Conservation (phyloP, 1,284 basidiomycete species). For the Ceratobasidium sp. region DNA sequence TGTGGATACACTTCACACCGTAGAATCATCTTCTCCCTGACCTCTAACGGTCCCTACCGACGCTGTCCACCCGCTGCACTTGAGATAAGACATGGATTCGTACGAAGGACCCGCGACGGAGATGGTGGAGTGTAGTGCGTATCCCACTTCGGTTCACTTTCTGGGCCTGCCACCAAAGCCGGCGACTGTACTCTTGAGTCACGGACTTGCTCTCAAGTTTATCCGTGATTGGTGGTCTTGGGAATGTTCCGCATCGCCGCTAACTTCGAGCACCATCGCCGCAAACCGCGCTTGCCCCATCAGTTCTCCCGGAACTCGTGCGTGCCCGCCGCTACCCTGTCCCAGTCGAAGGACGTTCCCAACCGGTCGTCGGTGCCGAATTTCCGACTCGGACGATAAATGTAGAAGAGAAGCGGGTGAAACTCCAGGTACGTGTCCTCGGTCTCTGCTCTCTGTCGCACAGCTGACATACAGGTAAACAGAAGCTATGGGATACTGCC, state of each 20-base stretch:
- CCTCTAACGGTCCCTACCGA: too few species aligned
- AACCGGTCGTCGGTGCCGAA: conserved; percentile 97
- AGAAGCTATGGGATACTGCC: conserved; percentile 96
- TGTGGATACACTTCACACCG: too few species aligned
- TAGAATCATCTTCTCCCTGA: too few species aligned
- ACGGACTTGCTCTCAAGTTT: conserved; percentile 97
- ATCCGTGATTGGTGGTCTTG: conserved; percentile 80
- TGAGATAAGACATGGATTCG: conserved; percentile 32
- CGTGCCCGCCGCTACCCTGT: conserved; percentile 68
- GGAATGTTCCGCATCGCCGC: background rate
- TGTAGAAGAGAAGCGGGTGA: conserved; percentile 92
- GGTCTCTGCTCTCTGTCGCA: background rate
- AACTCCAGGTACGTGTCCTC: conserved; percentile 77
- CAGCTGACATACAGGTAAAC: conserved; percentile 30
- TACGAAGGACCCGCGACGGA: conserved; percentile 81
- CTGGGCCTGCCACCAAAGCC: background rate
- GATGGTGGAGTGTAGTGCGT: conserved; percentile 87
- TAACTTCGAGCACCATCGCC: conserved; percentile 61
- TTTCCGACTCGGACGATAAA: conserved; percentile 90
- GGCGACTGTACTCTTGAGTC: background rate
- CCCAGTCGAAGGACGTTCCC: conserved; percentile 93
- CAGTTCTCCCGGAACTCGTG: conserved; percentile 95
- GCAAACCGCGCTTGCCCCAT: conserved; percentile 95
- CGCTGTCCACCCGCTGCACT: background rate
- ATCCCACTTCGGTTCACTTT: background rate